A percentile compares a stretch with the other conserved stretches of the same genome.
Conservation (phyloP, 129 eudicot species). For the Flaveria brownii region DNA sequence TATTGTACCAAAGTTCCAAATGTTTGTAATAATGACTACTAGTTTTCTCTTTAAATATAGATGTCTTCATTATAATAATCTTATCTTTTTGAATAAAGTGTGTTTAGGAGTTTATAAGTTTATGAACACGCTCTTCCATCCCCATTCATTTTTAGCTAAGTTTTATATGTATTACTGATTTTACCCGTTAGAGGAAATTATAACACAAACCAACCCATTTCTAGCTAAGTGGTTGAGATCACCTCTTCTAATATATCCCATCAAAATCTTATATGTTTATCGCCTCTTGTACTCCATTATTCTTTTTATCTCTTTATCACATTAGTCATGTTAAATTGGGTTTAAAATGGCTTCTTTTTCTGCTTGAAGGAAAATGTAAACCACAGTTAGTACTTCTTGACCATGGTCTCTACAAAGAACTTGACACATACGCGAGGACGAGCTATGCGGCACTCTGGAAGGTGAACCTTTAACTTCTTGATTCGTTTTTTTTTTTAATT, state of each 20-base stretch:
- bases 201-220: not conserved
- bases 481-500: not conserved
- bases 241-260: not conserved
- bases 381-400: slow-evolving; percentile 88
- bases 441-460: slow-evolving; percentile 93
- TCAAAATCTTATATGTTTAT: not conserved
- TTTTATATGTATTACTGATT: not conserved
- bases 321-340: slow-evolving; percentile 11
- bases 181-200: not conserved
- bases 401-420: slow-evolving; percentile 98
- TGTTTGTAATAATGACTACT: slow-evolving; percentile 2
- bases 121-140: slow-evolving; percentile 4
- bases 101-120: slow-evolving; percentile 1
- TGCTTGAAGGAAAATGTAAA: slow-evolving; percentile 60
- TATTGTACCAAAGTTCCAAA: not conserved
- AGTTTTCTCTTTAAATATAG: not conserved
- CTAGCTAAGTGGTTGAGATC: not conserved
- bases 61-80: not conserved
- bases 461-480: slow-evolving; percentile 42
- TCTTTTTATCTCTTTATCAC: slow-evolving; percentile 11
- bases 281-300: not conserved
- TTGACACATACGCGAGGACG: slow-evolving; percentile 63
- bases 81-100: not conserved
- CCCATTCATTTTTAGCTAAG: not conserved
- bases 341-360: not conserved